Base-by-base conservation (phyloP, 1,284 basidiomycete genomes). In the Boletellus sp. region DNA sequence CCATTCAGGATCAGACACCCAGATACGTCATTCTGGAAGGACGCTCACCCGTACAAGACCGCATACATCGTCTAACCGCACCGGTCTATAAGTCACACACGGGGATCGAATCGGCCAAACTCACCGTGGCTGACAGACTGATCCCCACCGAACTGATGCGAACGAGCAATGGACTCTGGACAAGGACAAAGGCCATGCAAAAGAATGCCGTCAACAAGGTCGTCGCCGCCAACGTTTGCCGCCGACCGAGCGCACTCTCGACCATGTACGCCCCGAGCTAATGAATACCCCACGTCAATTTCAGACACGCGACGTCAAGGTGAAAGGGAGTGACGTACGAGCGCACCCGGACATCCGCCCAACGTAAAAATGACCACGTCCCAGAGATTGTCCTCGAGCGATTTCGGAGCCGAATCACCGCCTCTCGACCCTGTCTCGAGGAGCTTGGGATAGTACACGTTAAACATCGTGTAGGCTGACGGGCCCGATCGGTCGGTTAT, bases 381-480 rank as follows among this genome's bases (percentile, higher is more conserved):
- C 82, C 83, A 86, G 45, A 95, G 64, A 40, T 82, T 89, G 44
- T 82, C 79, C 55, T 83, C 77, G 16, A 93, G 71, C 1, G 78
- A 72, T 59, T 81, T 80, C 19, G 77, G 69, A 1, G 68, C 66
- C 2, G 61, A 64, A 7, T 61, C 60, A 12, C 63, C 65, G 4
- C 24, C 48, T 1, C 64, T 63, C 5, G 59, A 57, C 1, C 70
- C 67, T 5, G 77, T 80, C 74, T 94, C 94, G 28, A 98, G 74
- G 15, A 96, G 78, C 62, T 93, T 93, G 0, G 96, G 96, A 19
- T 97, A 78, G 69, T 89, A 98, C 13, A 97, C 93, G 64, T 98
- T 99, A 74, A 98, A 98, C 85, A 96, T 96, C 8, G 92, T 97
- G 64, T 85, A 94, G 2, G 86, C 93, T 88, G 63, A 24, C 6